Evolutionary conservation across 352 stramenopile genomes (phyloP).

Genomic region (Phytophthora sp.): DNA sequence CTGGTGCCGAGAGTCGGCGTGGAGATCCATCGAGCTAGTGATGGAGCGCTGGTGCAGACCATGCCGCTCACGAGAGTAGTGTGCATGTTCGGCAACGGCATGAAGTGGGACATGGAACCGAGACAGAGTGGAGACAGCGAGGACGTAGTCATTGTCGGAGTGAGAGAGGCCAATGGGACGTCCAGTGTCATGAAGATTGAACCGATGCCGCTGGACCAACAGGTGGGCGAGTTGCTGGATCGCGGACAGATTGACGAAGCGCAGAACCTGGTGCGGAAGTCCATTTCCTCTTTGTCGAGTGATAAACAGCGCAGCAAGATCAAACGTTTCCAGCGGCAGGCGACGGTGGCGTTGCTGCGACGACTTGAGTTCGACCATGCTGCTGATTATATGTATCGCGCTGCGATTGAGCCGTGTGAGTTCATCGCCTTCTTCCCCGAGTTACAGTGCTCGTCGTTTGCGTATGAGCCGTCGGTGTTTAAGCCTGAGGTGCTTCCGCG

Average conservation of each 20-base stretch:
- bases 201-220: slow-evolving; percentile 85
- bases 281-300: slow-evolving; percentile 65
- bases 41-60: slow-evolving; percentile 81
- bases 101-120: slow-evolving; percentile 92
- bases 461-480: slow-evolving; percentile 82
- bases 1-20: slow-evolving; percentile 78
- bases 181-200: slow-evolving; percentile 88
- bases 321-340: slow-evolving; percentile 88
- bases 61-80: slow-evolving; percentile 64
- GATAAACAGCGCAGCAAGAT: slow-evolving; percentile 91
- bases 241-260: slow-evolving; percentile 87
- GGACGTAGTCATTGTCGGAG: slow-evolving; percentile 79
- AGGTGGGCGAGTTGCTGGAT: slow-evolving; percentile 85
- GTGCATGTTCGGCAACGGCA: slow-evolving; percentile 89
- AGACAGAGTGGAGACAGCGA: slow-evolving; percentile 73
- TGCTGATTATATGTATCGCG: slow-evolving; percentile 87
- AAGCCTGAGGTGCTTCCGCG: slow-evolving; percentile 86
- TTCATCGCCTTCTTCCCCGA: slow-evolving; percentile 90
- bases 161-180: slow-evolving; percentile 62
- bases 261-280: slow-evolving; percentile 85
- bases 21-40: slow-evolving; percentile 79
- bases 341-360: slow-evolving; percentile 76
- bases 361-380: slow-evolving; percentile 81
- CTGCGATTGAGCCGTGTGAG: slow-evolving; percentile 84
- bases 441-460: slow-evolving; percentile 79